Evolutionary conservation across 495 filamentous ascomycete species (phyloP).

Genomic region (Podospora pseudocomata): DNA sequence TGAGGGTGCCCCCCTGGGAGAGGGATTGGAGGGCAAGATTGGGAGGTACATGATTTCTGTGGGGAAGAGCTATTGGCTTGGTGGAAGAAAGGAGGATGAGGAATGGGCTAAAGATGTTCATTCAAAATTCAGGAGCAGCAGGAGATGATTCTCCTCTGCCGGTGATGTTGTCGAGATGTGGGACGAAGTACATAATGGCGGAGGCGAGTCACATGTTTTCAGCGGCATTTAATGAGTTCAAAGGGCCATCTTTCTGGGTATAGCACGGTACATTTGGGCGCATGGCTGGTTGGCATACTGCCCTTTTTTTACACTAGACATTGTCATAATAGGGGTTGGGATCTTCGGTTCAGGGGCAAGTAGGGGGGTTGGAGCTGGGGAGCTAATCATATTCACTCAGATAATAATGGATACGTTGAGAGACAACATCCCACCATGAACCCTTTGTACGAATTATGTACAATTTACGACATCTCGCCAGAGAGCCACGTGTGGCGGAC

Average conservation of each 20-base stretch:
- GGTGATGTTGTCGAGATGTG: neutral
- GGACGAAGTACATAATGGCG: neutral
- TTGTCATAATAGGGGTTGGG: neutral
- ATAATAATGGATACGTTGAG: neutral
- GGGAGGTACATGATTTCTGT: slow-evolving; percentile 69
- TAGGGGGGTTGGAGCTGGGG: neutral
- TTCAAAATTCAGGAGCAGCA: slow-evolving; percentile 50
- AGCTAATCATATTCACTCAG: neutral
- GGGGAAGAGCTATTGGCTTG: slow-evolving; percentile 74
- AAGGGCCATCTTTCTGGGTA: neutral
- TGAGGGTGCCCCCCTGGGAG: slow-evolving; percentile 59
- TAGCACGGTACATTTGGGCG: neutral
- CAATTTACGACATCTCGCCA: slow-evolving; percentile 9
- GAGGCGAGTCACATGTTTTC: neutral
- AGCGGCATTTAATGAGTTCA: neutral
- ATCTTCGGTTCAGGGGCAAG: neutral
- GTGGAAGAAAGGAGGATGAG: slow-evolving; percentile 43
- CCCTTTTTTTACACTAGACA: neutral
- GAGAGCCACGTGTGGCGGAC: slow-evolving; percentile 7
- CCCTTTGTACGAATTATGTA: slow-evolving; percentile 8
- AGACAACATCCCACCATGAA: neutral
- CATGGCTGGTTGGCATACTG: neutral
- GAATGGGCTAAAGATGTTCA: slow-evolving; percentile 58
- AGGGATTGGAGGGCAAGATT: slow-evolving; percentile 71
- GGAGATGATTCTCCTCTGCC: neutral